Evolutionary conservation across 768 basidiomycete species (phyloP), one percentile per base, ranked within the genome.

Genomic region (Calocybe indica): DNA sequence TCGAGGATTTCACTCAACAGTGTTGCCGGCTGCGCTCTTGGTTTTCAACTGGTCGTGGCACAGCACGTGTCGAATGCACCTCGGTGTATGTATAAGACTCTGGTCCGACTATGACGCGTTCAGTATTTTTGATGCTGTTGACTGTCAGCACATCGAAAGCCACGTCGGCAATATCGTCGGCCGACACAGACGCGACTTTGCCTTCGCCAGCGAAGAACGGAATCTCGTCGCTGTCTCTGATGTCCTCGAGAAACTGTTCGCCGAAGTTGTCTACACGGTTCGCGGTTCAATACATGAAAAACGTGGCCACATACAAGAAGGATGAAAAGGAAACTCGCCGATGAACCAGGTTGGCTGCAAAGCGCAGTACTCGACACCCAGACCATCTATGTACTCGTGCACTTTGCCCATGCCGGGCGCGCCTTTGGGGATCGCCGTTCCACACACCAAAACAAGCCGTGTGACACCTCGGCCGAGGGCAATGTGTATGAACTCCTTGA

Each of bases 341-440:
- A 58, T 53, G 42, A 66, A 67, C 61, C 62, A 65, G 30, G 62
- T 60, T 1, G 70, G 70, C 1, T 68, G 55, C 11, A 73, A 39
- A 12, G 63, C 58, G 14, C 55, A 53, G 47, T 65, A 69, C 29
- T 71, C 66, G 2, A 67, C 58, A 0, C 60, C 62, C 22, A 57
- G 46, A 10, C 58, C 51, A 10, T 53, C 57, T 7, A 73, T 54
- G 40, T 70, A 69, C 46, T 65, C 58, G 28, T 70, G 71, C 5
- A 68, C 55, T 37, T 60, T 56, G 2, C 70, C 69, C 35, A 55
- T 50, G 5, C 52, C 47, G 0, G 51, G 46, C 1, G 51, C 56
- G 13, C 67, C 67, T 30, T 49, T 55, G 1, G 56, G 54, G 34
- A 61, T 31, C 10, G 48, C 14, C n/a, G 53, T 55, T 0, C 62